Percentiles rank a stretch among this genome's conserved stretches.
These are phyloP conservation scores for Rhynchospora pubera DNA, from an alignment of 176 grass and related monocot species.

Conservation along the genomic window DNA sequence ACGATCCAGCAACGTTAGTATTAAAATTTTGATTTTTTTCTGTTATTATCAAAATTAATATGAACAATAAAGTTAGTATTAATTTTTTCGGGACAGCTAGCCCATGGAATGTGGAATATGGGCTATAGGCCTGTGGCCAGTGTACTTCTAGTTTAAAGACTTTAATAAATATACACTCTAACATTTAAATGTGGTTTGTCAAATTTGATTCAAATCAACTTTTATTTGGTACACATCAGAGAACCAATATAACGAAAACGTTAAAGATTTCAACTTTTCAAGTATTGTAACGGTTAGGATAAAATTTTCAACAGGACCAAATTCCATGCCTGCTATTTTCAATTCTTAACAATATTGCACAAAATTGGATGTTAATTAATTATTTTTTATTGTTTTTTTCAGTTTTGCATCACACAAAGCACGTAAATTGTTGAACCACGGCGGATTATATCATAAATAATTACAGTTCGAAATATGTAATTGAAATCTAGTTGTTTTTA, in stretches of 20 bases:
- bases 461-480: too few relatives aligned
- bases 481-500: neutral
- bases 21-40: too few relatives aligned
- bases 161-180: neutral
- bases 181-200: neutral
- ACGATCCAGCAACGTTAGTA: too few relatives aligned
- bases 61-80: too few relatives aligned
- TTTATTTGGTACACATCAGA: neutral
- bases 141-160: too few relatives aligned
- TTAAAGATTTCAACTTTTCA: neutral
- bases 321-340: neutral
- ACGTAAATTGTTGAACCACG: too few relatives aligned
- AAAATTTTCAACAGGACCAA: neutral
- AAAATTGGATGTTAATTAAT: neutral
- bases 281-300: neutral
- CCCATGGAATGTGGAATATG: too few relatives aligned
- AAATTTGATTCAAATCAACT: neutral
- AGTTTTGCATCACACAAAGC: too few relatives aligned
- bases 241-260: neutral
- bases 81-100: too few relatives aligned
- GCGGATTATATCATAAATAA: too few relatives aligned
- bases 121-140: too few relatives aligned
- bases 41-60: too few relatives aligned
- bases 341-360: neutral
- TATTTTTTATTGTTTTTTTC: neutral